Evolutionary conservation across 768 basidiomycete genomes (phyloP).

Genomic region (Cyathus striatus): DNA sequence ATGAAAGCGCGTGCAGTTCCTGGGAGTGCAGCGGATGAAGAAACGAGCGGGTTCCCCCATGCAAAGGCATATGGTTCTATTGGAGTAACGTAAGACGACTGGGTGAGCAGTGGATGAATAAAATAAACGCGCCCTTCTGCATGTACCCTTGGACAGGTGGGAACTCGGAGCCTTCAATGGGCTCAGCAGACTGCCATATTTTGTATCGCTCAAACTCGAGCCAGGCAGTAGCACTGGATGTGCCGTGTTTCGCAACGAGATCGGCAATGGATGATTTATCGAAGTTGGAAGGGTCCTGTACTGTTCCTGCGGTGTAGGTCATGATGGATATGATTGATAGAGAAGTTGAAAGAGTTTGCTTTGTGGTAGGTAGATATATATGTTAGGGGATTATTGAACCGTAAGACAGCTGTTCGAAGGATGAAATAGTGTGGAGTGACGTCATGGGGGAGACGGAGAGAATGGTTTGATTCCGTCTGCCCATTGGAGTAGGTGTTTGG

Average conservation of each 20-base stretch:
- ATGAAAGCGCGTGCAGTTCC: constrained; percentile 38
- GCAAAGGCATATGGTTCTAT: constrained; percentile 47
- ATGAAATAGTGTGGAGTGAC: too few relatives aligned
- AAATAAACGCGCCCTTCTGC: constrained; percentile 17
- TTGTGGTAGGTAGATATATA: too few relatives aligned
- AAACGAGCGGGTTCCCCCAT: constrained; percentile 62
- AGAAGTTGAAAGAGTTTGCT: too few relatives aligned
- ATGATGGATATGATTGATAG: too few relatives aligned
- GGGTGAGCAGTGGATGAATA: not conserved
- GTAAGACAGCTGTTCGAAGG: too few relatives aligned
- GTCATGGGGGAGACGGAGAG: too few relatives aligned
- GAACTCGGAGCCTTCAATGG: constrained; percentile 33
- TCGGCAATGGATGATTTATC: constrained; percentile 33
- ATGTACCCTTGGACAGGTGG: constrained; percentile 58
- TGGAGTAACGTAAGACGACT: not conserved
- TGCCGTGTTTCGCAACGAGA: constrained; percentile 61
- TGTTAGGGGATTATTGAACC: too few relatives aligned
- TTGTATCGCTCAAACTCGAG: constrained; percentile 53
- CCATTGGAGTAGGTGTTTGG: too few relatives aligned
- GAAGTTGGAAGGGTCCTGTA: constrained; percentile 6
- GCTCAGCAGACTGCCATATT: constrained; percentile 36
- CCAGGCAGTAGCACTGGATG: constrained; percentile 68
- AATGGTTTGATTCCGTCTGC: too few relatives aligned
- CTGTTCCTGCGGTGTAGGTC: too few relatives aligned
- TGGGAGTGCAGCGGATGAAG: constrained; percentile 26